phyloP scores from a whole-genome alignment of 768 basidiomycete genomes.

The Imleria badia region DNA sequence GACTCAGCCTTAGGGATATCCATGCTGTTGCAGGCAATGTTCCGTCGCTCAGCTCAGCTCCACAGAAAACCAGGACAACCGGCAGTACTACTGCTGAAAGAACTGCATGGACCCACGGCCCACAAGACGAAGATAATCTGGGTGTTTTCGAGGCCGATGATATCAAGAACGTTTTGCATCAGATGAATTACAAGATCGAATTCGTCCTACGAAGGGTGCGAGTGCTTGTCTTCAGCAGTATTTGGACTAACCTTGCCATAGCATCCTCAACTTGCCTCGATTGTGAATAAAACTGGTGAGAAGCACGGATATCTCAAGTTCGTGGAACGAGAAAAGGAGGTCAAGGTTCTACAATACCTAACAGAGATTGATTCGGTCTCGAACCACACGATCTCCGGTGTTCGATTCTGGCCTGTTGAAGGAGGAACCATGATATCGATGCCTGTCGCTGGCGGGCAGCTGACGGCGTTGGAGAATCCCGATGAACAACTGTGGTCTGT shows the following conservation, averaged over 20 bases:
- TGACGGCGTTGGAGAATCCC: no score
- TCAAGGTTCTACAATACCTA: constrained; percentile 9
- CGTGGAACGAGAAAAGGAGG: not conserved
- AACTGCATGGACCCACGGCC: no score
- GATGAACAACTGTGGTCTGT: no score
- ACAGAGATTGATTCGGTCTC: not conserved
- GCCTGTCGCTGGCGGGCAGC: no score
- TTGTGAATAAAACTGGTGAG: not conserved
- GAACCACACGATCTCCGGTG: constrained; percentile 12
- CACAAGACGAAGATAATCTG: not conserved
- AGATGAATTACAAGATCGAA: constrained; percentile 7
- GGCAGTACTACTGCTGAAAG: no score
- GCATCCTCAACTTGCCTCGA: constrained; percentile 14
- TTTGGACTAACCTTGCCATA: not conserved
- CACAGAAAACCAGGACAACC: no score
- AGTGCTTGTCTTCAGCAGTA: not conserved
- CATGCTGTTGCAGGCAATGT: no score
- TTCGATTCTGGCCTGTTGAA: constrained; percentile 1
- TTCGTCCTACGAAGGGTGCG: not conserved
- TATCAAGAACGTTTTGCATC: not conserved
- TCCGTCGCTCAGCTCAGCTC: no score
- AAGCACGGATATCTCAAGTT: constrained; percentile 12
- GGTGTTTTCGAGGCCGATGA: not conserved
- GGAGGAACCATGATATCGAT: not conserved
- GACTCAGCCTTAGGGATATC: not conserved